phyloP scores from a whole-genome alignment of 352 stramenopile species.

The Phytopythium delawarense region DNA sequence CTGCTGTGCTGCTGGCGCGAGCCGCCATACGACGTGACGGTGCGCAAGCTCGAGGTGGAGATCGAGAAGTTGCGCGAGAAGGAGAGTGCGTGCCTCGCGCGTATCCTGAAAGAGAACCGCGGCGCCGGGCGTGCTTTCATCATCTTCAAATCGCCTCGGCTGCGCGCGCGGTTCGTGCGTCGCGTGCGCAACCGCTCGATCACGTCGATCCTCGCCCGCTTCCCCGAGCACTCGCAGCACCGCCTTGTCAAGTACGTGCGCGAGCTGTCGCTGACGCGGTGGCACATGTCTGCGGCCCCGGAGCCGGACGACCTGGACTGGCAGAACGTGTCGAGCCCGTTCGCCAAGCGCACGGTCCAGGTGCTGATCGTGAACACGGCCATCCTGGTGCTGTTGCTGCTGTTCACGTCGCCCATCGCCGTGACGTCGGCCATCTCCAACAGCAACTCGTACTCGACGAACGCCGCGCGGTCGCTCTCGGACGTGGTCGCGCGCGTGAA shows the following conservation, averaged over 20 bases:
- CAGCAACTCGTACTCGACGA: constrained; percentile 56
- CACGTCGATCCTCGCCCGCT: constrained; percentile 67
- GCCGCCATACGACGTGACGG: constrained; percentile 41
- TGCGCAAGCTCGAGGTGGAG: constrained; percentile 23
- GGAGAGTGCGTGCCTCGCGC: constrained; percentile 48
- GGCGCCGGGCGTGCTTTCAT: constrained; percentile 76
- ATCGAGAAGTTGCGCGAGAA: constrained; percentile 58
- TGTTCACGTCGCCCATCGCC: constrained; percentile 82
- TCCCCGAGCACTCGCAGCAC: constrained; percentile 55
- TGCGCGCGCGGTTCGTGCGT: constrained; percentile 73
- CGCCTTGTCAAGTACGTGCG: constrained; percentile 70
- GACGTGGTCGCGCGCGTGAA: constrained; percentile 60
- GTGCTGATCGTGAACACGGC: constrained; percentile 73
- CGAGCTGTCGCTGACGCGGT: constrained; percentile 71
- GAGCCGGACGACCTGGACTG: constrained; percentile 86
- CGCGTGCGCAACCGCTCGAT: constrained; percentile 73
- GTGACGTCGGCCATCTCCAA: constrained; percentile 81
- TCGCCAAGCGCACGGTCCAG: constrained; percentile 68
- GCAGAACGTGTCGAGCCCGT: constrained; percentile 81
- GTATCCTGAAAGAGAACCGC: constrained; percentile 63
- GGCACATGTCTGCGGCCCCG: constrained; percentile 67
- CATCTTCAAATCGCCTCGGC: constrained; percentile 70
- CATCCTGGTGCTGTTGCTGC: constrained; percentile 67
- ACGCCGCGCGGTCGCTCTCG: constrained; percentile 58
- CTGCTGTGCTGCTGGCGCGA: constrained; percentile 39